These are phyloP conservation scores for Penicillium steckii DNA, from an alignment of 495 filamentous ascomycete genomes.

Conservation along the genomic window DNA sequence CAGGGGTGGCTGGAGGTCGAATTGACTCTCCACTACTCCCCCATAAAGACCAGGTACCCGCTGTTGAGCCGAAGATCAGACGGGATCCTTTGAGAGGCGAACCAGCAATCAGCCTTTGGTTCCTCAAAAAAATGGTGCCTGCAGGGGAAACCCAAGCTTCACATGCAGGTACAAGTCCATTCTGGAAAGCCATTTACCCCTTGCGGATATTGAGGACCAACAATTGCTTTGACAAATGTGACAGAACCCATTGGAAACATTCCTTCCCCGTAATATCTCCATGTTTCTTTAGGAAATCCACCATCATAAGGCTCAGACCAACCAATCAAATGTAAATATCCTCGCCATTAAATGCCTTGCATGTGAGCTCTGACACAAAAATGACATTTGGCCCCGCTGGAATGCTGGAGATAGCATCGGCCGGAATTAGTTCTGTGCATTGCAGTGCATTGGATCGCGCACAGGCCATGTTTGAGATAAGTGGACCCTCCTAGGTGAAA, in stretches of 20 bases:
- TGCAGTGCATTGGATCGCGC: neutral
- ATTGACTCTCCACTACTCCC: neutral
- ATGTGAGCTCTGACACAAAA: neutral
- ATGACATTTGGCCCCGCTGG: neutral
- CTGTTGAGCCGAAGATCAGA: neutral
- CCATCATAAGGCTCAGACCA: neutral
- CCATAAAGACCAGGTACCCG: conserved; percentile 14
- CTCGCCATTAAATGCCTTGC: neutral
- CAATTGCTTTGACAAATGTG: conserved; percentile 11
- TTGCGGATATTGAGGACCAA: conserved; percentile 8
- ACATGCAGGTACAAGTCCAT: conserved; percentile 12
- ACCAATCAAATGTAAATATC: neutral
- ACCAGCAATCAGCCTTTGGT: neutral
- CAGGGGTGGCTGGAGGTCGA: conserved; percentile 21
- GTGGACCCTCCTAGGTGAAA: neutral
- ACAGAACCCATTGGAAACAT: conserved; percentile 12
- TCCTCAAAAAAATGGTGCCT: neutral
- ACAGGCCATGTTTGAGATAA: conserved; percentile 3
- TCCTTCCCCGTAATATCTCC: conserved; percentile 9
- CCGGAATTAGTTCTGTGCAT: neutral
- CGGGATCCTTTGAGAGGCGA: neutral
- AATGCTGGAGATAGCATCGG: neutral
- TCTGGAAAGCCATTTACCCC: neutral
- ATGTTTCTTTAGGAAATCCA: neutral
- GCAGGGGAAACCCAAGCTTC: neutral